A percentile compares a stretch with the other conserved stretches of the same genome.
Evolutionary conservation across 2,329 filamentous ascomycete species (phyloP).

Genomic region (Claviceps spartinae): DNA sequence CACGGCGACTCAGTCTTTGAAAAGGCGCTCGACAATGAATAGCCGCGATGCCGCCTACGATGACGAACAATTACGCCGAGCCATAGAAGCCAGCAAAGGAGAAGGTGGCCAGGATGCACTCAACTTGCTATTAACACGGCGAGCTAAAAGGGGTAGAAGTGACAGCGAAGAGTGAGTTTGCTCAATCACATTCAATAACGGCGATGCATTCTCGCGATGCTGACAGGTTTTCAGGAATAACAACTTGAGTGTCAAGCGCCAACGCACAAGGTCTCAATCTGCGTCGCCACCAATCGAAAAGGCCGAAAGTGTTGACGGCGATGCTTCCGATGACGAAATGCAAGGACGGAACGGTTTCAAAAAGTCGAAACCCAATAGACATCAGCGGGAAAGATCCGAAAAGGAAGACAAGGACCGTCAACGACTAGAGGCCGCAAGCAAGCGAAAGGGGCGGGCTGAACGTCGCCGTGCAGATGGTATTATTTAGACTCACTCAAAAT

Average conservation of each 20-base stretch:
- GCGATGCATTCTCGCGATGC: conserved; percentile 8
- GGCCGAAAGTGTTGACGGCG: conserved; percentile 34
- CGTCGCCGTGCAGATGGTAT: conserved; percentile 69
- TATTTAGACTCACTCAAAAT: background rate
- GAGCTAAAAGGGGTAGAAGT: conserved; percentile 73
- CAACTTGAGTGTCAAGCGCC: conserved; percentile 60
- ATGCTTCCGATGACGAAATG: conserved; percentile 61
- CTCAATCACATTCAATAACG: background rate
- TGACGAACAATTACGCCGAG: conserved; percentile 76
- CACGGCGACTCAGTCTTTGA: conserved; percentile 45
- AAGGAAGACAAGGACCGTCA: conserved; percentile 64
- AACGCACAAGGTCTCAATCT: conserved; percentile 68
- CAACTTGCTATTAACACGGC: conserved; percentile 41
- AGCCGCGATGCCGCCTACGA: conserved; percentile 91
- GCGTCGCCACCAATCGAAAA: conserved; percentile 38
- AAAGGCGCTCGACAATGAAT: conserved; percentile 92
- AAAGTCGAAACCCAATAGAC: conserved; percentile 46
- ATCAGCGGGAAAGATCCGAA: conserved; percentile 48
- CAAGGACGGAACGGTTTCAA: conserved; percentile 39
- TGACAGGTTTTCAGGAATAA: conserved; percentile 37
- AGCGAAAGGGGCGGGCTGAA: conserved; percentile 71
- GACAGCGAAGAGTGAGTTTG: conserved; percentile 82
- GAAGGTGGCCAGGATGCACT: conserved; percentile 41
- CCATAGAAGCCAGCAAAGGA: conserved; percentile 90
- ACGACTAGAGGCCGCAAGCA: conserved; percentile 59